These are phyloP conservation scores for Flueggea neowawraea DNA, from an alignment of 441 rosid genomes.

Conservation along the genomic window DNA sequence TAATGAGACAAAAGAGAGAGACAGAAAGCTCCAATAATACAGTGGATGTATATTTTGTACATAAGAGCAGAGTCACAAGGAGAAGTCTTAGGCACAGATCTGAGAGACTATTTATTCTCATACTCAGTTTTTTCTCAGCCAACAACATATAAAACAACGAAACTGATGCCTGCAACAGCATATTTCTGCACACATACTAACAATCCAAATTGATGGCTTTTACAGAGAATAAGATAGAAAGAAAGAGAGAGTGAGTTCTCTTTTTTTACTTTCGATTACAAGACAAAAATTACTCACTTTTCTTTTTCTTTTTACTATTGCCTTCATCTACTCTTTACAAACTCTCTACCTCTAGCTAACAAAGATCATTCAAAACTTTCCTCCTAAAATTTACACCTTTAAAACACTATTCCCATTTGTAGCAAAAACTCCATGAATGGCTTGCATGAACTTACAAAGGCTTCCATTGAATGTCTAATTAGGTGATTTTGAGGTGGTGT, in stretches of 20 bases:
- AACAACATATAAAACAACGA: constrained; percentile 1
- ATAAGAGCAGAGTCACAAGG: constrained; percentile 4
- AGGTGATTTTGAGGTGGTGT: not conserved
- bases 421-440: too few relatives aligned
- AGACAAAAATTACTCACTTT: not conserved
- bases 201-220: not conserved
- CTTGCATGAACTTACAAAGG: not conserved
- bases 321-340: too few relatives aligned
- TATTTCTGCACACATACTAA: not conserved
- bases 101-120: not conserved
- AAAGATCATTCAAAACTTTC: too few relatives aligned
- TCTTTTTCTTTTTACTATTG: not conserved
- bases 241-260: not conserved
- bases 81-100: not conserved
- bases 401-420: too few relatives aligned
- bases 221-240: not conserved
- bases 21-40: constrained; percentile 4
- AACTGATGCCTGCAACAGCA: not conserved
- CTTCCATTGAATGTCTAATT: not conserved
- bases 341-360: too few relatives aligned
- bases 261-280: not conserved
- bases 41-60: not conserved
- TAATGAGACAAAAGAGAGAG: not conserved
- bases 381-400: too few relatives aligned
- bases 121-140: not conserved